Percentiles rank a stretch among this genome's conserved stretches.
phyloP scores from a whole-genome alignment of 2,329 filamentous ascomycete genomes.

The Capronia americana region DNA sequence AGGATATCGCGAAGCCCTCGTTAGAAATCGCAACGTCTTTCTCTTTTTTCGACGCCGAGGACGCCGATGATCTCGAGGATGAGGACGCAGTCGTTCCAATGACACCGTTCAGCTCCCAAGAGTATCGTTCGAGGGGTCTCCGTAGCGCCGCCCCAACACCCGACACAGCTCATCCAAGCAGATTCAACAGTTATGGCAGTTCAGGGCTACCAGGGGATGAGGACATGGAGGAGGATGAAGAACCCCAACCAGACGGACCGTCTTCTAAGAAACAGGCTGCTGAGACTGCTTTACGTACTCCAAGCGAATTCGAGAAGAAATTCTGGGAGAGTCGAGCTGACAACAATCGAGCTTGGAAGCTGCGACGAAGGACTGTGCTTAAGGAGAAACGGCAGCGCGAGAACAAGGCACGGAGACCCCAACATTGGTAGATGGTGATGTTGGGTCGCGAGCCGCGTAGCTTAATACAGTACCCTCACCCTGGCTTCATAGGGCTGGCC shows the following conservation, averaged over 20 bases:
- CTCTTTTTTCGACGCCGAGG: conserved; percentile 74
- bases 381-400: conserved; percentile 67
- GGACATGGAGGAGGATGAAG: conserved; percentile 40
- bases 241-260: conserved; percentile 33
- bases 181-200: conserved; percentile 40
- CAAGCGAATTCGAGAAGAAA: conserved; percentile 67
- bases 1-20: conserved; percentile 45
- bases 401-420: conserved; percentile 53
- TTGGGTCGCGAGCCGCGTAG: not conserved
- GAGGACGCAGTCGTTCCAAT: conserved; percentile 61
- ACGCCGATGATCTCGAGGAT: conserved; percentile 54
- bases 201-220: conserved; percentile 32
- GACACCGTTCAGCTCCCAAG: conserved; percentile 82
- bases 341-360: conserved; percentile 60
- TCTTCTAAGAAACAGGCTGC: conserved; percentile 9
- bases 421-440: conserved; percentile 31
- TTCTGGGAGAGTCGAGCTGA: conserved; percentile 63
- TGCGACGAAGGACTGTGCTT: conserved; percentile 63
- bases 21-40: conserved; percentile 66
- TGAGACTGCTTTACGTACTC: conserved; percentile 39
- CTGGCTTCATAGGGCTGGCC: not conserved
- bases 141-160: conserved; percentile 93
- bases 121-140: conserved; percentile 70
- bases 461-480: not conserved
- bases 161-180: conserved; percentile 79